These are phyloP conservation scores for Quercus alba DNA, from an alignment of 306 rosid species.

Conservation along the genomic window DNA sequence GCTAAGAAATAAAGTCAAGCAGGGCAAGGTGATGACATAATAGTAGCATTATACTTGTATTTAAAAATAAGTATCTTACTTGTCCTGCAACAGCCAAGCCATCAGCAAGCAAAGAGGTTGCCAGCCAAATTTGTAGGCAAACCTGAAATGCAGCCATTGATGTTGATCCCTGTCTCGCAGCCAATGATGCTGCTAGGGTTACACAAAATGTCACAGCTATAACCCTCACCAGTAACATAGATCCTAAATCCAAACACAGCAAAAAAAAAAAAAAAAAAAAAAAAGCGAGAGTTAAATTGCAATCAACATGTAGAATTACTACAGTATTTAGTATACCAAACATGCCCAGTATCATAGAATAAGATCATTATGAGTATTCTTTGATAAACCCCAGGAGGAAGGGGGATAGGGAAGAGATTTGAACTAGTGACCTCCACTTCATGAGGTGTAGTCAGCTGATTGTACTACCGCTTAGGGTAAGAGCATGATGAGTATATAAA, in stretches of 20 bases:
- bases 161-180: constrained; percentile 87
- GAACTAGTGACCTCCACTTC: too few relatives aligned
- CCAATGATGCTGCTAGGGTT: constrained; percentile 84
- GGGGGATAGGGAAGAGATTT: too few relatives aligned
- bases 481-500: not conserved
- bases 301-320: too few relatives aligned
- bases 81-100: constrained; percentile 98
- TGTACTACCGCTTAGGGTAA: not conserved
- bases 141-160: constrained; percentile 98
- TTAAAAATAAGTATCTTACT: constrained; percentile 39
- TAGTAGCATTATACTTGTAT: not conserved
- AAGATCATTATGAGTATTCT: too few relatives aligned
- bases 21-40: not conserved
- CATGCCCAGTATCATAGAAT: too few relatives aligned
- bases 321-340: too few relatives aligned
- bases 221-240: constrained; percentile 83
- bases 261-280: not conserved
- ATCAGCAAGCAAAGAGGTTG: constrained; percentile 90
- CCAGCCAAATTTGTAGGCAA: constrained; percentile 92
- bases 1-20: not conserved
- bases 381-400: too few relatives aligned
- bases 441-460: too few relatives aligned
- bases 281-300: too few relatives aligned
- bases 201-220: constrained; percentile 93
- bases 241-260: constrained; percentile 49